A percentile compares a stretch with the other conserved stretches of the same genome.
Conservation (phyloP, 805 yeast species). For the Hanseniaspora lindneri region DNA sequence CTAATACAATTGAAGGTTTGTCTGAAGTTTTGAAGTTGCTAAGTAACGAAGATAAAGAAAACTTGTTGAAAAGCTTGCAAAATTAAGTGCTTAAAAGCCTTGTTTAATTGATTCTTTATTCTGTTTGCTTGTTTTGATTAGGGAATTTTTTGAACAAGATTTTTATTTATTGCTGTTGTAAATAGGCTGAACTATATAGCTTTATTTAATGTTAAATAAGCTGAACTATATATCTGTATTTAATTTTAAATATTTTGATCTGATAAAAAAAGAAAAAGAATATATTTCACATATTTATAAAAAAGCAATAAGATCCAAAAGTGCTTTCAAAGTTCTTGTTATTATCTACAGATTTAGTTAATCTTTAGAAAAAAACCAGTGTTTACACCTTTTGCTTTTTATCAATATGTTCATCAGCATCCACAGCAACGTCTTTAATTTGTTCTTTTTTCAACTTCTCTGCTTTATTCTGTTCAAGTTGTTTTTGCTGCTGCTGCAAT, state of each 20-base stretch:
- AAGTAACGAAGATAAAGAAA: conserved; percentile 44
- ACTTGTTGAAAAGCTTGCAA: conserved; percentile 29
- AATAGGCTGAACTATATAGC: too few species aligned
- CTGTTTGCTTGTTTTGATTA: conserved; percentile 13
- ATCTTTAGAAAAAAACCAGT: too few species aligned
- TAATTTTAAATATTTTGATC: too few species aligned
- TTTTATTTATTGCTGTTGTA: neutral
- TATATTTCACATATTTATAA: too few species aligned
- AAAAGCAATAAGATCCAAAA: too few species aligned
- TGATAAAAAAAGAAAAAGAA: too few species aligned
- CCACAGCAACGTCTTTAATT: neutral
- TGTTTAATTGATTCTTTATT: too few species aligned
- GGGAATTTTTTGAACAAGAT: neutral
- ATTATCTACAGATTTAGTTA: too few species aligned
- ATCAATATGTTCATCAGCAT: neutral
- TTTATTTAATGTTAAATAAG: too few species aligned
- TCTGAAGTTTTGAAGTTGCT: conserved; percentile 43
- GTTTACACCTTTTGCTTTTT: conserved; percentile 11
- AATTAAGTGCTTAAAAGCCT: conserved; percentile 11
- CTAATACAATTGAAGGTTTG: conserved; percentile 42
- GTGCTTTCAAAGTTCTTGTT: too few species aligned
- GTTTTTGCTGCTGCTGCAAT: conserved; percentile 7
- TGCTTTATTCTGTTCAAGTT: conserved; percentile 8
- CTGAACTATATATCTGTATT: too few species aligned
- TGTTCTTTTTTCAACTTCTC: conserved; percentile 6